Evolutionary conservation across 192 early-diverging fungal genomes (phyloP), one percentile per base, ranked within the genome.

Genomic region (Allomyces javanicus): DNA sequence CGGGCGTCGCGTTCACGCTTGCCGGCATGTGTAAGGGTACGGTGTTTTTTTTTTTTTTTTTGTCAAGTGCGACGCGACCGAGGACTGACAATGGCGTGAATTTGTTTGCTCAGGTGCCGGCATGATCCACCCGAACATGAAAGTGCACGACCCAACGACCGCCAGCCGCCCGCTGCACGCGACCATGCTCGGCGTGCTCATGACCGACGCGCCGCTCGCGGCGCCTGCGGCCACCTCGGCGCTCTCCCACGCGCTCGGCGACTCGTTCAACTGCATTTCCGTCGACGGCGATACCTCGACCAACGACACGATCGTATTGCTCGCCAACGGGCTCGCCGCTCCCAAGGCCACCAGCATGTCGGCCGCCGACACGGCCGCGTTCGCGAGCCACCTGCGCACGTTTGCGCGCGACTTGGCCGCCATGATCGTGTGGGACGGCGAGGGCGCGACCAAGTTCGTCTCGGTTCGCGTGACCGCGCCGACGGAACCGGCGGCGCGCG

Each of bases 81-180:
- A n/a, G n/a, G n/a, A n/a, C n/a, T n/a, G n/a, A n/a, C n/a, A n/a
- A n/a, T n/a, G n/a, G n/a, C n/a, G n/a, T n/a, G n/a, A n/a, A n/a
- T n/a, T n/a, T n/a, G n/a, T n/a, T n/a, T n/a, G n/a, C n/a, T 7
- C 33, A 40, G 95, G 95, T 44, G 95, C 95, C 6, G 95, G 95
- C 11, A 95, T 94, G 95, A 94, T 97, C 65, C 95, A 97, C 71
- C 95, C 95, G 12, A 91, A 96, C 75, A 97, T 97, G 95, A n/a
- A 14, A n/a, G 12, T 14, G 17, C 50, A 58, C 50, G 17, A 21
- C 17, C 50, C 50, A 3, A 58, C 50, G 12, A 58, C 12, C 50
- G 33, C 33, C 0, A 7, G 4, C 4, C 33, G 33, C 33, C 33
- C 33, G 33, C 33, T 40, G 33, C 50, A 58, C 17, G 95, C 93